Evolutionary conservation across 1,139 yeast genomes (phyloP).

Genomic region (Candida pseudoviswanathii): DNA sequence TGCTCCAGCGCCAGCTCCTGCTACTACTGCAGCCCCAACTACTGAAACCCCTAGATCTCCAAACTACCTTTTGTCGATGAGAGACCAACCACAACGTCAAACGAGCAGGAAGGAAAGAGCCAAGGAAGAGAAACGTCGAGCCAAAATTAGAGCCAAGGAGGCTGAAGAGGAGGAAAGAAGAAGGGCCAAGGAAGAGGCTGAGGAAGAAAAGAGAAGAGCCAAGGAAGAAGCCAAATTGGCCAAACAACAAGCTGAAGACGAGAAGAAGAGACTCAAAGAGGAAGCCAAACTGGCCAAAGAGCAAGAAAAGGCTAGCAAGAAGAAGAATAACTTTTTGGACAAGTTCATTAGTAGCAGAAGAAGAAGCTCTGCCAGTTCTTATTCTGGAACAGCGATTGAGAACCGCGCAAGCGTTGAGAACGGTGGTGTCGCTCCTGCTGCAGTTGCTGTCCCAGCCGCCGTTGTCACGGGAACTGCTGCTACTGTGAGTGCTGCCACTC

Average conservation of each 20-base stretch:
- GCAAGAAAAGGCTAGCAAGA: conserved; percentile 15
- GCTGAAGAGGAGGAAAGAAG: conserved; percentile 14
- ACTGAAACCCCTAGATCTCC: conserved; percentile 31
- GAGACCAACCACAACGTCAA: conserved; percentile 23
- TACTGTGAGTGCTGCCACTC: background rate
- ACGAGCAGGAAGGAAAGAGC: conserved; percentile 33
- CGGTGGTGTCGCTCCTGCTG: background rate
- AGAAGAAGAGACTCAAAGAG: conserved; percentile 16
- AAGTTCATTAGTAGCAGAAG: conserved; percentile 8
- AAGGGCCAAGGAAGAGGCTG: conserved; percentile 16
- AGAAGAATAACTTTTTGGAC: conserved; percentile 13
- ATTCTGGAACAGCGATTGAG: conserved; percentile 4
- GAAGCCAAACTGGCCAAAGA: conserved; percentile 5
- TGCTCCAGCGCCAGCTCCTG: conserved; percentile 8
- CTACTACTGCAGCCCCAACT: conserved; percentile 21
- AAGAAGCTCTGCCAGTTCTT: conserved; percentile 10
- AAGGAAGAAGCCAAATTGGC: conserved; percentile 11
- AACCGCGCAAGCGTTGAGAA: background rate
- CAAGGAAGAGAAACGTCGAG: conserved; percentile 28
- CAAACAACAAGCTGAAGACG: conserved; percentile 11
- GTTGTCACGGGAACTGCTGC: background rate
- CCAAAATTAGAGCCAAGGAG: conserved; percentile 14
- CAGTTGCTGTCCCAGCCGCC: background rate
- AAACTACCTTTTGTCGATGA: conserved; percentile 25
- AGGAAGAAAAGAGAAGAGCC: conserved; percentile 9